Evolutionary conservation across 2,329 filamentous ascomycete species (phyloP), one percentile per base, ranked within the genome.

Genomic region (Diatrype stigma): DNA sequence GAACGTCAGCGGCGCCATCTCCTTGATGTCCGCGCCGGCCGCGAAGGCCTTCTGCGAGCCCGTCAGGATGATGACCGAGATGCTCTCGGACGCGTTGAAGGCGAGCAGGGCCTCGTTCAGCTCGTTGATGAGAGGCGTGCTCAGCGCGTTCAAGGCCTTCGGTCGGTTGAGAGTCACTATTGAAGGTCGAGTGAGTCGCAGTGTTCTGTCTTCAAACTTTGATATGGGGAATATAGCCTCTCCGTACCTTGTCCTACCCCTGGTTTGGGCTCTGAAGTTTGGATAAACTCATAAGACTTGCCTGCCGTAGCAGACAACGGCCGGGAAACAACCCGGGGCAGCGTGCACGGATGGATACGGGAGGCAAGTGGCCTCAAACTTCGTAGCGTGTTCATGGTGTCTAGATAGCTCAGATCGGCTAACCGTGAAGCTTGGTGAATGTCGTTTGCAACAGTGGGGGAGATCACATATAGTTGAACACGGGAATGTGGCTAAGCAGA

Each of bases 11-110:
- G 90, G 86, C 28, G 90, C 89, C 94, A 99, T 99, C 73, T 99
- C 94, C 73, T 97, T 97, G 77, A 99, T 99, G 72, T 99, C 94
- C 54, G 94, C 94, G 47, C 94, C 94, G 42, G 94, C 93, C 28
- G 93, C 93, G 67, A 96, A 99, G 40, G 93, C 92, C 71, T 87
- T 90, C 59, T 90, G 79, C 44, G 87, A 95, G 50, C 94, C 94
- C 1, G 94, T 96, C 52, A 99, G 78, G 52, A 99, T 72, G 61
- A 96, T 90, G 60, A 86, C 87, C 10, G 83, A 82, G 57, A 91
- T 86, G 30, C 80, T 77, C 51, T 85, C 78, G 56, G 88, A 84
- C 45, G 78, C 70, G 65, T 93, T 87, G 72, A 92, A 84, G 52
- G 81, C 77, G 55, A 73, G 73, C 49, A 96, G 81, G 32, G 89